Base-by-base conservation (phyloP, 2,329 filamentous ascomycete species). In the Lachnellula suecica region DNA sequence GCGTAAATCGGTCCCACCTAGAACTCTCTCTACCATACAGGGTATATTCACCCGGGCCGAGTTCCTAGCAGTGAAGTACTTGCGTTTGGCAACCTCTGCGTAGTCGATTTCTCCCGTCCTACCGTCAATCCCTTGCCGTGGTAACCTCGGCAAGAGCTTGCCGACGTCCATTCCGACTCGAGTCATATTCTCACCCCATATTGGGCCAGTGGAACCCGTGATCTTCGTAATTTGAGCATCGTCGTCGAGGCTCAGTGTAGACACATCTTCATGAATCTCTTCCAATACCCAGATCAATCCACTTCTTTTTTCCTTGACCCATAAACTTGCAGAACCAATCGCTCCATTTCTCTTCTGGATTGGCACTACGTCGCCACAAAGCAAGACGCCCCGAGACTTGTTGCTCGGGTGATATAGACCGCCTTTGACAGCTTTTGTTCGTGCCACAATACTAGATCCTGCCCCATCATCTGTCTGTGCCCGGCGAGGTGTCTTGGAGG, bases 211-310 rank as follows among this genome's bases (percentile, higher is more conserved):
- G n/a, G 88, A 82, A n/a, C 93, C 93, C 2, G 79, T 79, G 34
- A 88, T 79, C 47, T 80, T 83, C 24, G 83, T 79, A 17, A 97
- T 81, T 40, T 81, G 79, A 38, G 91, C 91, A 24, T 90, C 85
- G 51, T 91, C 86, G 66, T 95, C 89, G 19, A 96, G 79, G 10
- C 77, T 79, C 40, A 99, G 72, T 55, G 84, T 82, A 4, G 89
- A 91, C 35, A 94, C 86, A 68, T 99, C 92, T 71, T 99, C 94
- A 50, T 93, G 90, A 55, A 99, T 97, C 71, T 99, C 94, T 69
- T 99, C 94, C 2, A 99, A 74, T 8, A 99, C 94, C 94, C 94
- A 99, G 54, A 99, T 97, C 54, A 99, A 73, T 9, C 93, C 92
- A 47, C 91, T 85, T 44, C 87, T 83, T 71, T 99, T 99, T 71